Conservation (phyloP, 106 monocot genomes). For the Ottelia alismoides region DNA sequence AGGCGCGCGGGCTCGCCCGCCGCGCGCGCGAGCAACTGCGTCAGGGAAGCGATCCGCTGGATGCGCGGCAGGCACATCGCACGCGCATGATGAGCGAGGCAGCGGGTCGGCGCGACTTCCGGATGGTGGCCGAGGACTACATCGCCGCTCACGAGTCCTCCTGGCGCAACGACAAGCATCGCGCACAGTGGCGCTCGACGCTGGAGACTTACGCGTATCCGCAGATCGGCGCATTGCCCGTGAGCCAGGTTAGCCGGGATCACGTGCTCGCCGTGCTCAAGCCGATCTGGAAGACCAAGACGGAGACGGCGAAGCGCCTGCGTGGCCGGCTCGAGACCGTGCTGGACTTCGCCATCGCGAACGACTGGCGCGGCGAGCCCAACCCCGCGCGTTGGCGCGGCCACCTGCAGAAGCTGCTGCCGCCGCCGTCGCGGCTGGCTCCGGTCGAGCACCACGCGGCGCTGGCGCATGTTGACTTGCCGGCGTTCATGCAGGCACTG, state of each 20-base stretch:
- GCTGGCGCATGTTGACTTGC: neutral
- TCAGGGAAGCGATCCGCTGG: neutral
- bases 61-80: neutral
- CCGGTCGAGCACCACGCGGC: neutral
- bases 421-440: neutral
- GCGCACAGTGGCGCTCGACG: neutral
- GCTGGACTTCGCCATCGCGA: neutral
- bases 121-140: neutral
- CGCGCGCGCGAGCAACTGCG: neutral
- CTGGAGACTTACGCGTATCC: neutral
- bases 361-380: neutral
- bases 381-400: neutral
- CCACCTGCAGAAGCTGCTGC: neutral
- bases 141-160: neutral
- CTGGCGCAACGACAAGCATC: neutral
- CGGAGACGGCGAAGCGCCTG: neutral
- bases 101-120: too few relatives aligned
- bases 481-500: neutral
- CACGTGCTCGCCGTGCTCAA: neutral
- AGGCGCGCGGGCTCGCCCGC: neutral
- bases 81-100: neutral
- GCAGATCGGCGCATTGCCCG: neutral
- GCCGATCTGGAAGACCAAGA: neutral
- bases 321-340: neutral
- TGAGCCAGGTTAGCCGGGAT: neutral